These are phyloP conservation scores for Rhizopogon sp. DNA, from an alignment of 768 basidiomycete genomes.

Conservation along the genomic window DNA sequence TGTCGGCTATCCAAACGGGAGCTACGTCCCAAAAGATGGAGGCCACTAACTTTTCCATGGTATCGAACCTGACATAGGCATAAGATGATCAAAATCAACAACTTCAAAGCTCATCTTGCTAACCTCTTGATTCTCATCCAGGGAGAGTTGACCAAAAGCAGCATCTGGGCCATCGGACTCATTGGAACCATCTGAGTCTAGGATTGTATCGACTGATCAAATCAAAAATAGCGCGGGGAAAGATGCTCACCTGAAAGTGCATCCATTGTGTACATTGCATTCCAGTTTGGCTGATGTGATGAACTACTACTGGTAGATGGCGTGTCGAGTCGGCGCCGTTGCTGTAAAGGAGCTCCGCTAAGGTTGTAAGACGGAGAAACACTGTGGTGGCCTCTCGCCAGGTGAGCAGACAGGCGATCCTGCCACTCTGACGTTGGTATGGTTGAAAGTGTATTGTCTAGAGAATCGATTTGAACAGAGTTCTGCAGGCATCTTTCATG, in stretches of 20 bases:
- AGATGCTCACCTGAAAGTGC: conserved; percentile 23
- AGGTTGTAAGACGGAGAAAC: conserved; percentile 22
- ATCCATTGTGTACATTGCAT: conserved; percentile 57
- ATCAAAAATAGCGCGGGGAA: conserved; percentile 11
- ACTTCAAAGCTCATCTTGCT: background rate
- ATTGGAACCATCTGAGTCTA: conserved; percentile 34
- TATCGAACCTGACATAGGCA: conserved; percentile 62
- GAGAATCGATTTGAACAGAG: conserved; percentile 2
- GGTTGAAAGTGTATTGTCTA: conserved; percentile 56
- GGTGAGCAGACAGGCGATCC: conserved; percentile 56
- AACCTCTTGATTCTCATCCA: conserved; percentile 76
- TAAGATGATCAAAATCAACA: background rate
- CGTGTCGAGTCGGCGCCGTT: conserved; percentile 42
- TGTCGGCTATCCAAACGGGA: conserved; percentile 64
- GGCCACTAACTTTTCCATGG: conserved; percentile 73
- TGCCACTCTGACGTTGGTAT: conserved; percentile 77
- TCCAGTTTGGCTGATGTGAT: conserved; percentile 43
- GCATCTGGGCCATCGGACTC: conserved; percentile 43
- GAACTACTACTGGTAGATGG: conserved; percentile 4
- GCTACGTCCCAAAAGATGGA: conserved; percentile 66
- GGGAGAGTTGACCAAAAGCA: conserved; percentile 63
- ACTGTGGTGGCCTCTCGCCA: conserved; percentile 30
- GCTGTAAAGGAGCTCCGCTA: conserved; percentile 33
- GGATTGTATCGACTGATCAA: conserved; percentile 9
- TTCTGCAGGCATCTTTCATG: conserved; percentile 3